phyloP scores from a whole-genome alignment of 768 basidiomycete genomes.

The Rhizopogon roseolus region DNA sequence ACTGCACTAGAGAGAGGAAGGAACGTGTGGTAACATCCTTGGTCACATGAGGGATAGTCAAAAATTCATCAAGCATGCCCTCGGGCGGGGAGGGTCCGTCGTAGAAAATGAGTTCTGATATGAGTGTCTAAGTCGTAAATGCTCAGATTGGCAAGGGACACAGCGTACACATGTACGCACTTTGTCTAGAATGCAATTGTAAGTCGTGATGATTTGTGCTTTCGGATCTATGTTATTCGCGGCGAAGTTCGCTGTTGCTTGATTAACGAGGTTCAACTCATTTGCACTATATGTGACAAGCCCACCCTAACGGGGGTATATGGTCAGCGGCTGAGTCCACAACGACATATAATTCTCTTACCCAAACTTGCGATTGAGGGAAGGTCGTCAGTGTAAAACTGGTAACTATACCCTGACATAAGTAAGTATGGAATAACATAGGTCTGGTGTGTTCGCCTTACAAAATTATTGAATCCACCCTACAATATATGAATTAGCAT shows the following conservation, averaged over 20 bases:
- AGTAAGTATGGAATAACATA: constrained; percentile 30
- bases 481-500: constrained; percentile 12
- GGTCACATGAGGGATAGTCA: constrained; percentile 9
- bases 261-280: neutral
- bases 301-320: neutral
- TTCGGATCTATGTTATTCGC: constrained; percentile 4
- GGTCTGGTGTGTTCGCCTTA: constrained; percentile 4
- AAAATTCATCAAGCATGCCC: constrained; percentile 22
- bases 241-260: constrained; percentile 3
- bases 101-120: constrained; percentile 45
- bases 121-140: constrained; percentile 6
- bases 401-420: constrained; percentile 47
- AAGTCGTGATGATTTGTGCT: constrained; percentile 36
- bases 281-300: constrained; percentile 4
- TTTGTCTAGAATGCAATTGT: constrained; percentile 29
- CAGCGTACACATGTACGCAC: constrained; percentile 11
- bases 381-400: constrained; percentile 46
- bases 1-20: constrained; percentile 20
- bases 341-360: constrained; percentile 18
- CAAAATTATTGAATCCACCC: constrained; percentile 60
- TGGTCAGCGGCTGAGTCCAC: neutral
- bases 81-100: constrained; percentile 32
- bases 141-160: constrained; percentile 35
- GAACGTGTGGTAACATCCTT: constrained; percentile 15
- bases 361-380: constrained; percentile 57